A percentile compares a stretch with the other conserved stretches of the same genome.
Evolutionary conservation across 2,329 filamentous ascomycete genomes (phyloP).

Genomic region (Colletotrichum simmondsii): DNA sequence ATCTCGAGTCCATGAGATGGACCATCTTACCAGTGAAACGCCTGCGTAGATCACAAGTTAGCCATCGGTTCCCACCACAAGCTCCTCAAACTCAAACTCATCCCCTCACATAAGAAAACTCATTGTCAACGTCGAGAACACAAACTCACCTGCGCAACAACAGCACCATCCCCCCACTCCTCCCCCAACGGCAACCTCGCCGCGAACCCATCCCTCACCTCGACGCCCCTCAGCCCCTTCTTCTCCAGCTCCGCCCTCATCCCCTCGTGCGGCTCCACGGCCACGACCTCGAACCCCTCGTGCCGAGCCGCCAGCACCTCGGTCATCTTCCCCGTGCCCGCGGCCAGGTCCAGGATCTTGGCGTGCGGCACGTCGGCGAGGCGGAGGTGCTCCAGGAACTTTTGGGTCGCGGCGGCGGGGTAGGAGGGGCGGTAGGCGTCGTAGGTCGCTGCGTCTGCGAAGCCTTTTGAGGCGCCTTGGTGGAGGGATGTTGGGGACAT

Average conservation of each 20-base stretch:
- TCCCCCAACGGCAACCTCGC: conserved; percentile 64
- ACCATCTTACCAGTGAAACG: conserved; percentile 65
- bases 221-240: conserved; percentile 68
- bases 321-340: conserved; percentile 78
- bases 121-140: too few species aligned
- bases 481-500: conserved; percentile 56
- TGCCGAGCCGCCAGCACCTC: conserved; percentile 67
- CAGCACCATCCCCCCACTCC: conserved; percentile 71
- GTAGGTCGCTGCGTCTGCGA: conserved; percentile 72
- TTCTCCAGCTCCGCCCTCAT: conserved; percentile 71
- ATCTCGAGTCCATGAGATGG: too few species aligned
- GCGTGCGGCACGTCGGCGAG: conserved; percentile 58
- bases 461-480: conserved; percentile 65
- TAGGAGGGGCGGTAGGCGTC: conserved; percentile 77
- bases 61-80: conserved; percentile 6
- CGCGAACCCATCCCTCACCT: conserved; percentile 67
- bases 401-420: conserved; percentile 65
- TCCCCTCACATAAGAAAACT: too few species aligned
- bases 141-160: conserved; percentile 74
- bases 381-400: conserved; percentile 66
- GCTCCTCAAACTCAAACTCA: too few species aligned
- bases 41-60: conserved; percentile 42
- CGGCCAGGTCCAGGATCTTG: conserved; percentile 71
- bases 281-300: conserved; percentile 70
- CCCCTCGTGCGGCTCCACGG: conserved; percentile 71